A percentile compares a stretch with the other conserved stretches of the same genome.
Conservation (phyloP, 306 rosid species). For the Malus orientalis region DNA sequence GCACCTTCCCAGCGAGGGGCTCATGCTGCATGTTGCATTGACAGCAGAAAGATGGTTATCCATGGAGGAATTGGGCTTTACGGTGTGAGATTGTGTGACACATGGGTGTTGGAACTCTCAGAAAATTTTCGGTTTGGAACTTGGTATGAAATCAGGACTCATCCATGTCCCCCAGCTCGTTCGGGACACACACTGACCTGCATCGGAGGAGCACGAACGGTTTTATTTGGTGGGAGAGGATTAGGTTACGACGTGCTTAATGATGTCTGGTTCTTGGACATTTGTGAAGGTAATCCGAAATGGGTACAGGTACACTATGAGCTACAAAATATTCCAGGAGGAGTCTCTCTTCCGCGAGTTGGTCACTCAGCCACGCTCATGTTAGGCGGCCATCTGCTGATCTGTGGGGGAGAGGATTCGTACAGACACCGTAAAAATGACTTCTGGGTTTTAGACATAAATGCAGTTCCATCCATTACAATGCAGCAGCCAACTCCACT, state of each 20-base stretch:
- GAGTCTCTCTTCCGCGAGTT: constrained; percentile 76
- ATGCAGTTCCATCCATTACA: constrained; percentile 34
- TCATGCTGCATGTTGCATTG: constrained; percentile 71
- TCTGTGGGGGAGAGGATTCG: constrained; percentile 86
- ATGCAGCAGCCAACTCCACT: constrained; percentile 35
- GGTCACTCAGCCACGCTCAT: constrained; percentile 82
- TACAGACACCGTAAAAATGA: constrained; percentile 66
- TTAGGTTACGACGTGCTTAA: constrained; percentile 64
- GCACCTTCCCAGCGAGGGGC: constrained; percentile 81
- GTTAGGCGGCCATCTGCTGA: constrained; percentile 70
- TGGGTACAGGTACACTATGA: constrained; percentile 69
- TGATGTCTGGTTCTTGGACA: constrained; percentile 81
- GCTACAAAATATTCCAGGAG: constrained; percentile 44
- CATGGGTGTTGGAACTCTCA: constrained; percentile 78
- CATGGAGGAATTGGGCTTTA: constrained; percentile 77
- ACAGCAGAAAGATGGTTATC: constrained; percentile 63
- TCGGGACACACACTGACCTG: constrained; percentile 85
- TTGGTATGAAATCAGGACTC: constrained; percentile 54
- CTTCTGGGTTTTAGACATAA: constrained; percentile 72
- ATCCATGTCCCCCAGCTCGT: constrained; percentile 81
- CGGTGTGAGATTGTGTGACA: constrained; percentile 70
- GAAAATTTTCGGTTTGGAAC: constrained; percentile 48
- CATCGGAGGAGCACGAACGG: constrained; percentile 43
- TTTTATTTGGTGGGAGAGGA: constrained; percentile 92
- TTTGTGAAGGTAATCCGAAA: constrained; percentile 23